A percentile compares a stretch with the other conserved stretches of the same genome.
Conservation (phyloP, 2,329 filamentous ascomycete species). For the Pezicula neosporulosa region DNA sequence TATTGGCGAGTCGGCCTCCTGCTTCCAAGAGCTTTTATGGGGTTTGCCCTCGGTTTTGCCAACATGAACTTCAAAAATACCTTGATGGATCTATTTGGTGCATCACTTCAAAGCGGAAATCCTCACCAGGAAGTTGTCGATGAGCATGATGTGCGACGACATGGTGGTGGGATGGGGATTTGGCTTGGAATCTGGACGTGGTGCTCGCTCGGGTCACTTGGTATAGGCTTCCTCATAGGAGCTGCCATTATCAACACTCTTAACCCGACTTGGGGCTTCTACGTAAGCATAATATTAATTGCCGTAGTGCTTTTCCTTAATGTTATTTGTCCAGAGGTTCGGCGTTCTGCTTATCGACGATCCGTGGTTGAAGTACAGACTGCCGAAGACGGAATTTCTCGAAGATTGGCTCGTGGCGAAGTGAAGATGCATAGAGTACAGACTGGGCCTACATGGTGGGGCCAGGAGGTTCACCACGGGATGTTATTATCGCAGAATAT, state of each 20-base stretch:
- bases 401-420: conserved; percentile 66
- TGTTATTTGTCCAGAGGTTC: conserved; percentile 67
- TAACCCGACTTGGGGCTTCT: conserved; percentile 72
- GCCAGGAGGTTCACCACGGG: conserved; percentile 71
- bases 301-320: conserved; percentile 65
- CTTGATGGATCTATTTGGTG: conserved; percentile 72
- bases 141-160: conserved; percentile 64
- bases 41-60: conserved; percentile 67
- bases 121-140: conserved; percentile 72
- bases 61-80: conserved; percentile 74
- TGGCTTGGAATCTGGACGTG: conserved; percentile 79
- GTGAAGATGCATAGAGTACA: conserved; percentile 73
- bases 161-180: conserved; percentile 75
- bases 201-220: conserved; percentile 70
- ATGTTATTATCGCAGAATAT: conserved; percentile 64
- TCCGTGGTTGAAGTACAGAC: conserved; percentile 63
- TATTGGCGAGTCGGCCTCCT: conserved; percentile 60
- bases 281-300: conserved; percentile 66
- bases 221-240: conserved; percentile 69
- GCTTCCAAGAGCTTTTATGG: conserved; percentile 61
- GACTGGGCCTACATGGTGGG: conserved; percentile 73
- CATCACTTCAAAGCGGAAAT: conserved; percentile 67
- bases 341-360: conserved; percentile 64
- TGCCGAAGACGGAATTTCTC: conserved; percentile 44
- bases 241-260: conserved; percentile 63